These are phyloP conservation scores for Sporothrix curviconia DNA, from an alignment of 2,329 filamentous ascomycete genomes.

Conservation along the genomic window DNA sequence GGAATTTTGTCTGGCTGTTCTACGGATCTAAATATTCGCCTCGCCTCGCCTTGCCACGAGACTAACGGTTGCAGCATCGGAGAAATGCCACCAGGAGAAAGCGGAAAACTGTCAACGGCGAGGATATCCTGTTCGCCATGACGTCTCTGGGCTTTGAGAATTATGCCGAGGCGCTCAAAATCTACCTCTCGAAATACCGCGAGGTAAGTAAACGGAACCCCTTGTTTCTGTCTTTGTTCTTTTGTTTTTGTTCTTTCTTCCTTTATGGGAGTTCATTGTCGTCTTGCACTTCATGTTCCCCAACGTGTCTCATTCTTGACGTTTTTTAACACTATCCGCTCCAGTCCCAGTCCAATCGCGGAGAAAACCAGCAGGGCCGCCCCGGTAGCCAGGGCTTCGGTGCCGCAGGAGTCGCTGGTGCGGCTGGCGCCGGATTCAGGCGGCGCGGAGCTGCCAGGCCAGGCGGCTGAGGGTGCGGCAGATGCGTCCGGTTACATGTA, in stretches of 20 bases:
- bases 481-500: slow-evolving; percentile 45
- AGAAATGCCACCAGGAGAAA: slow-evolving; percentile 99
- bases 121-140: slow-evolving; percentile 98
- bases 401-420: slow-evolving; percentile 34
- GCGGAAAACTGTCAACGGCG: slow-evolving; percentile 96
- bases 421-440: slow-evolving; percentile 36
- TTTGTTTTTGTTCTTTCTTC: neutral
- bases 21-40: neutral
- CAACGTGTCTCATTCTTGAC: too few species aligned
- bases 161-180: slow-evolving; percentile 95
- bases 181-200: slow-evolving; percentile 94
- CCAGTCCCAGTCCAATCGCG: slow-evolving; percentile 72
- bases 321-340: neutral
- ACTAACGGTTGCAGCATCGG: slow-evolving; percentile 63
- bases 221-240: neutral
- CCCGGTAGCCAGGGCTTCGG: slow-evolving; percentile 50
- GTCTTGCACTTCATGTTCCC: too few species aligned
- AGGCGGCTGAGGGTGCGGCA: slow-evolving; percentile 38
- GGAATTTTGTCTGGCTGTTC: too few species aligned
- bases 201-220: slow-evolving; percentile 64
- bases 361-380: slow-evolving; percentile 45
- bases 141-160: slow-evolving; percentile 98
- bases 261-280: too few species aligned
- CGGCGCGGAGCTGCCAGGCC: slow-evolving; percentile 38
- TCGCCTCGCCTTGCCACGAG: too few species aligned